Conservation (phyloP, 163 green algal species). For the Smithsoniella earleae region DNA sequence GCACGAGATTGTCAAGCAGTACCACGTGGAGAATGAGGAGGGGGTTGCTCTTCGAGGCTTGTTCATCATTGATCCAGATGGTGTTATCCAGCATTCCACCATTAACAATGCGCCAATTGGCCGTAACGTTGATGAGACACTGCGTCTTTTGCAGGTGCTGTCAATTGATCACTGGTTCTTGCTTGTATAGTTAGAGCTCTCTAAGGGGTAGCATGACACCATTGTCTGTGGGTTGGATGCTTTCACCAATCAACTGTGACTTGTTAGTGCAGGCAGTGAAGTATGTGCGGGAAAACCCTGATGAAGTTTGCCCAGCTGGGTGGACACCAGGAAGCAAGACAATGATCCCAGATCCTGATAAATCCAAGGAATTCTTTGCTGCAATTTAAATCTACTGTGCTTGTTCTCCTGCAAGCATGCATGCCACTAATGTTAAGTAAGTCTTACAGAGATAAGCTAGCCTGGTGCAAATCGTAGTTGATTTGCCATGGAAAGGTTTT, state of each 20-base stretch:
- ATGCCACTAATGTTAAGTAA: no score
- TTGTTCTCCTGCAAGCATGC: conserved; percentile 1
- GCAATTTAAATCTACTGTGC: conserved; percentile 57
- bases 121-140: conserved; percentile 91
- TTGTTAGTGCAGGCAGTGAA: conserved; percentile 46
- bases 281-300: conserved; percentile 74
- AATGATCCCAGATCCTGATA: conserved; percentile 85
- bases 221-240: not conserved
- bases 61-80: conserved; percentile 98
- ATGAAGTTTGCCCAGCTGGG: conserved; percentile 92
- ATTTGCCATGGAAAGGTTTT: no score
- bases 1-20: conserved; percentile 75
- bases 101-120: conserved; percentile 97
- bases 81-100: conserved; percentile 90
- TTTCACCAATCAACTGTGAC: not conserved
- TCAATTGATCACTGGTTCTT: not conserved
- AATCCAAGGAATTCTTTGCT: conserved; percentile 88
- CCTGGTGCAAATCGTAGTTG: no score
- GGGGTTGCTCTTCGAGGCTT: conserved; percentile 93
- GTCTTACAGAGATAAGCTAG: no score
- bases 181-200: not conserved
- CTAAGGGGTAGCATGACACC: not conserved
- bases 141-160: conserved; percentile 75
- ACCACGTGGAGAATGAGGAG: conserved; percentile 83
- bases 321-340: conserved; percentile 85